Base-by-base conservation (phyloP, 1,139 yeast species). In the Blastobotrys serpentis region DNA sequence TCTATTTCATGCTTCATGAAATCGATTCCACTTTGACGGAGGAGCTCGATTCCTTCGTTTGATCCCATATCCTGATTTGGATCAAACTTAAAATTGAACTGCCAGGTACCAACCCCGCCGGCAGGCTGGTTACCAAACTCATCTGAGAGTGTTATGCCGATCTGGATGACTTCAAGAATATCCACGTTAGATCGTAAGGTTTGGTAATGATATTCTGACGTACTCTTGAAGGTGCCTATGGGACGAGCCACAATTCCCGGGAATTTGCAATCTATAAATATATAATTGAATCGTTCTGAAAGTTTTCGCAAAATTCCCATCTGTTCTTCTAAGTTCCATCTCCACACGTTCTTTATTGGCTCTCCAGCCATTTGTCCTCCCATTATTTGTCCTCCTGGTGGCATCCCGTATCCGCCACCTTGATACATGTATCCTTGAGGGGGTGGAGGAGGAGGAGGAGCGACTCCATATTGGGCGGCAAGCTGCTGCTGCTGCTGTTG, bases 231-330 rank as follows among this genome's bases (percentile, higher is more conserved):
- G 8, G 89, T 81, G n/a, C 98, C 98, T 53, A 92, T 87, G 10
- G 98, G 98, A 57, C 98, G 78, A 1, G 96, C 96, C 21, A 92
- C 86, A 29, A 94, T 87, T 0, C 98, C 98, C 0, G 97, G 97
- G 63, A 92, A 89, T 66, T 92, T 97, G 51, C 95, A 90, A 60
- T 90, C 83, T 49, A 72, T 61, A 2, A 96, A 82, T 17, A 89
- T 79, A 61, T 78, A 79, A 47, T 84, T 81, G 60, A 84, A 85
- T 53, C 81, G 79, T 52, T 80, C 84, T 38, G 86, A 77, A 48
- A 88, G 75, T 49, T 81, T 79, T 54, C 96, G 78, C 53, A 90
- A 78, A 13, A 80, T 70, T 49, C 80, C 80, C 73, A 92, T 84
- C 64, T 90, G 97, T 53, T 79, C 80, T 59, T 87, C 89, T 57